These are phyloP conservation scores for Tephrocybe sp. DNA, from an alignment of 768 basidiomycete genomes.

Conservation along the genomic window DNA sequence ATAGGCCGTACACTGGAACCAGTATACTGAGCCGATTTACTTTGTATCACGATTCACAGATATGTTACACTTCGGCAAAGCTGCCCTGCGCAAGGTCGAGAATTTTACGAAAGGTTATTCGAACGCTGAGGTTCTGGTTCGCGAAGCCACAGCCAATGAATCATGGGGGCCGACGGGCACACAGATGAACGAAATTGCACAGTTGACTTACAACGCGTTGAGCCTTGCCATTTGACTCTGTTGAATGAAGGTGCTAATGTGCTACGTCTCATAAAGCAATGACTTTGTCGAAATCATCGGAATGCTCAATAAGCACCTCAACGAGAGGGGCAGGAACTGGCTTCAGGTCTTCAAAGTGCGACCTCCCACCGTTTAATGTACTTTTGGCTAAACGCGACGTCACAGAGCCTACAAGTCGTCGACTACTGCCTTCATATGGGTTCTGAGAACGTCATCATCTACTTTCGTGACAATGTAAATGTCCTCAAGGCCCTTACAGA, in stretches of 20 bases:
- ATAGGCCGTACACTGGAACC: no score
- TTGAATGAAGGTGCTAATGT: not conserved
- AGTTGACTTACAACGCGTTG: not conserved
- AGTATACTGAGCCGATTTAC: no score
- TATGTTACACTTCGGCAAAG: not conserved
- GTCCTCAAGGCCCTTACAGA: conserved; percentile 98
- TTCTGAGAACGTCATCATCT: conserved; percentile 97
- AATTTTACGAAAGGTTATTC: not conserved
- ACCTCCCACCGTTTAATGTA: not conserved
- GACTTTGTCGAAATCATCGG: conserved; percentile 35
- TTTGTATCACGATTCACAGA: no score
- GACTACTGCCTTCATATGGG: conserved; percentile 36
- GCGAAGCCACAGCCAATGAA: not conserved
- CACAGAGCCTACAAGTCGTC: not conserved
- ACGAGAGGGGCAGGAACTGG: not conserved
- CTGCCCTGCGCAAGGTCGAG: not conserved
- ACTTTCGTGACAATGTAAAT: conserved; percentile 96
- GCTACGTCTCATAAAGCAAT: not conserved
- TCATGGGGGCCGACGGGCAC: not conserved
- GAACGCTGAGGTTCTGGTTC: not conserved
- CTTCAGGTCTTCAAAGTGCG: not conserved
- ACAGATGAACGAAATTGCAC: not conserved
- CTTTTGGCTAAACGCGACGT: not conserved
- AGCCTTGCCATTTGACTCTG: not conserved
- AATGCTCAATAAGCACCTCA: not conserved